Conservation (phyloP, 108 stramenopile species). For the Nannochloropsis granulata region DNA sequence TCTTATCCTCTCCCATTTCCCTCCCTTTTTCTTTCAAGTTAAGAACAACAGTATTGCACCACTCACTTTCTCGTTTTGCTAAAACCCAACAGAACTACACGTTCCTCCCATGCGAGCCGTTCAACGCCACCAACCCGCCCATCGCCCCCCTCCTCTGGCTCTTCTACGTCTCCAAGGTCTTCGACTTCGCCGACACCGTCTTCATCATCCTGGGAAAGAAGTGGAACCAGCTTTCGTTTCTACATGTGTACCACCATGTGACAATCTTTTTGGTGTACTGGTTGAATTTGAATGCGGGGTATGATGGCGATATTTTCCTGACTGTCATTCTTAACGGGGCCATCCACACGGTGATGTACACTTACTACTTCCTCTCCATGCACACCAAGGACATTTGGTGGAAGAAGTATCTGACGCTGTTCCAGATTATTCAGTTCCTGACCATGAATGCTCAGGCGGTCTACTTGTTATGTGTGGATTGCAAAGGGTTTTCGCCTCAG, state of each 20-base stretch:
- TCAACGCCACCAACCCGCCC: constrained; percentile 56
- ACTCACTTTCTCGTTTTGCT: neutral
- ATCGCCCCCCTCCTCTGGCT: constrained; percentile 82
- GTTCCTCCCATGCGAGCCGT: constrained; percentile 62
- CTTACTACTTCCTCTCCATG: constrained; percentile 98
- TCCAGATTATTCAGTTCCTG: constrained; percentile 92
- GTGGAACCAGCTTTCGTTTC: constrained; percentile 92
- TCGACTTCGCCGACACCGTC: constrained; percentile 98
- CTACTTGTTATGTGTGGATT: constrained; percentile 54
- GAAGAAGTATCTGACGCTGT: constrained; percentile 76
- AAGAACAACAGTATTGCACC: neutral
- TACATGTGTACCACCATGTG: constrained; percentile 99
- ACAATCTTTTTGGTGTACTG: constrained; percentile 94
- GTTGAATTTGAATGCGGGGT: constrained; percentile 64
- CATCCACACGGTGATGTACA: constrained; percentile 99
- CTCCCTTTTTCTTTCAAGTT: too few species aligned
- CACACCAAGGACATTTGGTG: constrained; percentile 98
- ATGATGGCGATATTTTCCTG: constrained; percentile 90
- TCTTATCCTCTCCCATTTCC: neutral
- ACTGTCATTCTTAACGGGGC: constrained; percentile 90
- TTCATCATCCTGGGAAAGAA: constrained; percentile 95
- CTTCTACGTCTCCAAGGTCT: constrained; percentile 92
- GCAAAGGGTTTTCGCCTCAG: constrained; percentile 40
- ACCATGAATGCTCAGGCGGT: constrained; percentile 91
- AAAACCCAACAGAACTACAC: constrained; percentile 42